Percentiles rank a stretch among this genome's conserved stretches.
Evolutionary conservation across 2,329 filamentous ascomycete species (phyloP).

Genomic region (Apiospora koreana): DNA sequence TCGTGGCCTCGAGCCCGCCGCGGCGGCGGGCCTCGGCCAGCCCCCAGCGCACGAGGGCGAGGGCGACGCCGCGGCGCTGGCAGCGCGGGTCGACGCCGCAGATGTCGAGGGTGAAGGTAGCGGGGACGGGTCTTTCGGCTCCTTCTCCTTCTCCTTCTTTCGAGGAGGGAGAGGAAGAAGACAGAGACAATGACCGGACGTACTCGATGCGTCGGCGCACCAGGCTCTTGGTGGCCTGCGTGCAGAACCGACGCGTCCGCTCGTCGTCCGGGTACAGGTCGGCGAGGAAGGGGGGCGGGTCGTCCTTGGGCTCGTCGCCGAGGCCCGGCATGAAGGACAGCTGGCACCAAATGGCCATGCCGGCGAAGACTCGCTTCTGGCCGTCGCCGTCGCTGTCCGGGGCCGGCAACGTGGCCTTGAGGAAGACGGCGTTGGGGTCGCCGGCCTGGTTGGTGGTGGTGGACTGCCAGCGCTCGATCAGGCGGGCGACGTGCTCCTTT

Average conservation of each 20-base stretch:
- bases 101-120: constrained; percentile 51
- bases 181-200: constrained; percentile 24
- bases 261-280: constrained; percentile 43
- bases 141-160: constrained; percentile 25
- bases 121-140: too few species aligned
- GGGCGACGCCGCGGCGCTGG: constrained; percentile 51
- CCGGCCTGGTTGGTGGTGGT: constrained; percentile 43
- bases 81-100: constrained; percentile 55
- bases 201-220: constrained; percentile 43
- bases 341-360: constrained; percentile 58
- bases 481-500: constrained; percentile 33
- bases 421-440: constrained; percentile 50
- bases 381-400: constrained; percentile 22
- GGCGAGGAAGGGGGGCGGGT: constrained; percentile 31
- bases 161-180: neutral
- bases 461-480: constrained; percentile 43
- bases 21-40: constrained; percentile 42
- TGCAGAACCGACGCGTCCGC: constrained; percentile 45
- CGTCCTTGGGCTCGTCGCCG: constrained; percentile 43
- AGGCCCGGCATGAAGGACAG: constrained; percentile 48
- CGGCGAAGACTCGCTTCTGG: constrained; percentile 40
- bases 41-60: constrained; percentile 48
- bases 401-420: constrained; percentile 52
- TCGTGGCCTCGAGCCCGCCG: constrained; percentile 42
- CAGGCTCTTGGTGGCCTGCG: constrained; percentile 46